Evolutionary conservation across 306 rosid genomes (phyloP).

Genomic region (Cucurbita pepo): DNA sequence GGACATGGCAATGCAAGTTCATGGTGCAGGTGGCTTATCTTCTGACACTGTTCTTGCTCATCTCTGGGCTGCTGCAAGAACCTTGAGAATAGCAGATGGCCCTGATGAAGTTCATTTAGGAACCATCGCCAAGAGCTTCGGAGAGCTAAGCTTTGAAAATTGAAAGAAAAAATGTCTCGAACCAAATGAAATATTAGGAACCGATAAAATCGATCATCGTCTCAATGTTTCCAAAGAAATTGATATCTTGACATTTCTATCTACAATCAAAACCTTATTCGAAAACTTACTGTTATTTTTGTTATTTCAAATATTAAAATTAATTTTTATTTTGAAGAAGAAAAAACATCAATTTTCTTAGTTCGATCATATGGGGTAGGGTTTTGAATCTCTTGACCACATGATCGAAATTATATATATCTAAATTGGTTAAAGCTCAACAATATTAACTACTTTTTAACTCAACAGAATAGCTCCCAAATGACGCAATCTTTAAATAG

Average conservation of each 20-base stretch:
- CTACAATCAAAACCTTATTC: not conserved
- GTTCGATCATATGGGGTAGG: too few relatives aligned
- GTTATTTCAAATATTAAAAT: too few relatives aligned
- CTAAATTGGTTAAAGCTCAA: too few relatives aligned
- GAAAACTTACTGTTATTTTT: not conserved
- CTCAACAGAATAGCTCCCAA: too few relatives aligned
- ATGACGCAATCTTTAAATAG: too few relatives aligned
- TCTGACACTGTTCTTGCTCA: constrained; percentile 82
- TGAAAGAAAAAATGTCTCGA: not conserved
- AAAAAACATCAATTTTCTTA: too few relatives aligned
- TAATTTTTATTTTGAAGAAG: too few relatives aligned
- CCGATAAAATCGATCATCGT: not conserved
- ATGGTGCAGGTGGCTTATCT: constrained; percentile 79
- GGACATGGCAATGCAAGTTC: constrained; percentile 96
- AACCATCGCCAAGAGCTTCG: constrained; percentile 76
- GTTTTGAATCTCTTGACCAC: too few relatives aligned
- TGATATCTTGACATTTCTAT: not conserved
- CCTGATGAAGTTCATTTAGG: constrained; percentile 98
- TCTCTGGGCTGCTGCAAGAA: constrained; percentile 85
- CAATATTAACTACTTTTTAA: too few relatives aligned
- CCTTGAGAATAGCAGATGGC: constrained; percentile 89
- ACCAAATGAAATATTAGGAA: not conserved
- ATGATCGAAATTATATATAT: too few relatives aligned
- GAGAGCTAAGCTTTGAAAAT: constrained; percentile 55
- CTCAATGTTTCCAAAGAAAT: not conserved